These are phyloP conservation scores for Iberis pinnata DNA, from an alignment of 345 rosid species.

Conservation along the genomic window DNA sequence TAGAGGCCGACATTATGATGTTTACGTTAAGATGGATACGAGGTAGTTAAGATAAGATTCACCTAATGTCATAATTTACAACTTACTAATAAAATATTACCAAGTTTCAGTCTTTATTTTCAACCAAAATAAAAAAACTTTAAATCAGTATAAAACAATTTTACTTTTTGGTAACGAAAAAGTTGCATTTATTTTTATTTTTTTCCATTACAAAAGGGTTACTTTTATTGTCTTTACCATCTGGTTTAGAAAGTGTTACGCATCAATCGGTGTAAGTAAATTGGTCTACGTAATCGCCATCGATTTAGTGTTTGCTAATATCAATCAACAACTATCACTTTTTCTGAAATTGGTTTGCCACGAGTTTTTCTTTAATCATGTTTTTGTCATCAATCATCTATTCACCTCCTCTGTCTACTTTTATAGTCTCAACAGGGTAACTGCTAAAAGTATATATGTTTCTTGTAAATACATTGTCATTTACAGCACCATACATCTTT, in stretches of 20 bases:
- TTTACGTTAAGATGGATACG: slow-evolving; percentile 17
- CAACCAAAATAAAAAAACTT: neutral
- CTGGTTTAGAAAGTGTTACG: too few relatives aligned
- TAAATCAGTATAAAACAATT: too few relatives aligned
- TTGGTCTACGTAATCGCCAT: too few relatives aligned
- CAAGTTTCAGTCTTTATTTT: neutral
- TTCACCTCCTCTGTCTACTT: neutral
- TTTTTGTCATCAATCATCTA: slow-evolving; percentile 16
- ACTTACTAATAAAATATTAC: too few relatives aligned
- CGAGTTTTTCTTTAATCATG: slow-evolving; percentile 26
- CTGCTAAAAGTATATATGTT: neutral
- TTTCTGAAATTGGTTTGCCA: slow-evolving; percentile 30
- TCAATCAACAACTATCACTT: too few relatives aligned
- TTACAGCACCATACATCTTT: too few relatives aligned
- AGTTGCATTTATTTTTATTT: too few relatives aligned
- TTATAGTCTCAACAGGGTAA: slow-evolving; percentile 2
- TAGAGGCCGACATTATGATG: slow-evolving; percentile 17
- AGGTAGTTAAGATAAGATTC: slow-evolving; percentile 24
- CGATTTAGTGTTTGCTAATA: too few relatives aligned
- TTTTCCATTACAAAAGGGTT: too few relatives aligned
- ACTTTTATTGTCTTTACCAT: too few relatives aligned
- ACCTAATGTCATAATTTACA: neutral
- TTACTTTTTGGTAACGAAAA: too few relatives aligned
- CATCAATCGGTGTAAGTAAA: too few relatives aligned
- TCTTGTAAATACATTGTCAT: neutral